These are phyloP conservation scores for Penicillium sp. DNA, from an alignment of 2,329 filamentous ascomycete genomes.

Conservation along the genomic window DNA sequence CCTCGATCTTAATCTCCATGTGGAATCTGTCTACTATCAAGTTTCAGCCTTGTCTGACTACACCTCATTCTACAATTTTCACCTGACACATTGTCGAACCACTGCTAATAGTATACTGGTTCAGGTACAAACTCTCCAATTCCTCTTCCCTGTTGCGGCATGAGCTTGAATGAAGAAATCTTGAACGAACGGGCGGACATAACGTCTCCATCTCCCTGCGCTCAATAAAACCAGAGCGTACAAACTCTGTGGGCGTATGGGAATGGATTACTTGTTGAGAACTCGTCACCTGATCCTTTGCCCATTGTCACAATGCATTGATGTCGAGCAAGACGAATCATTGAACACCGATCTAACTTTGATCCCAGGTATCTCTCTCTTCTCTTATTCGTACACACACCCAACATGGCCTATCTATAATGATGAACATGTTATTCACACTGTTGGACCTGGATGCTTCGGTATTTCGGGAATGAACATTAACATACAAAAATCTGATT, in stretches of 20 bases:
- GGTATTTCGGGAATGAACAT: conserved; percentile 55
- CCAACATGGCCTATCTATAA: conserved; percentile 42
- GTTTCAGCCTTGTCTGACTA: conserved; percentile 67
- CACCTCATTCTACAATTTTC: conserved; percentile 17
- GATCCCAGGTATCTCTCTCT: conserved; percentile 26
- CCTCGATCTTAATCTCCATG: conserved; percentile 60
- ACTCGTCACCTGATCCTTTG: conserved; percentile 57
- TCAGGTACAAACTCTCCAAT: conserved; percentile 27
- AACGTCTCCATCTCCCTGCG: conserved; percentile 51
- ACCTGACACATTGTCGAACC: conserved; percentile 17
- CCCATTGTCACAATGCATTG: conserved; percentile 20
- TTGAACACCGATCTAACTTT: conserved; percentile 19
- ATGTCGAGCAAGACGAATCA: conserved; percentile 8
- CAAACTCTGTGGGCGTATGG: conserved; percentile 57
- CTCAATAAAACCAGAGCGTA: conserved; percentile 55
- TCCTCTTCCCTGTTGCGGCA: conserved; percentile 16
- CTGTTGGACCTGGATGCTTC: conserved; percentile 57
- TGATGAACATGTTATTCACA: conserved; percentile 66
- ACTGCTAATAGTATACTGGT: conserved; percentile 28
- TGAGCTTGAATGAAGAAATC: conserved; percentile 52
- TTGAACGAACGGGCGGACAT: conserved; percentile 67
- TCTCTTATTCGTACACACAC: conserved; percentile 14
- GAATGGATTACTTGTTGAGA: conserved; percentile 61
- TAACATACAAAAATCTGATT: conserved; percentile 66
- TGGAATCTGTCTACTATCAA: conserved; percentile 58